A percentile compares a stretch with the other conserved stretches of the same genome.
Conservation (phyloP, 495 filamentous ascomycete genomes). For the Trypethelium eluteriae region DNA sequence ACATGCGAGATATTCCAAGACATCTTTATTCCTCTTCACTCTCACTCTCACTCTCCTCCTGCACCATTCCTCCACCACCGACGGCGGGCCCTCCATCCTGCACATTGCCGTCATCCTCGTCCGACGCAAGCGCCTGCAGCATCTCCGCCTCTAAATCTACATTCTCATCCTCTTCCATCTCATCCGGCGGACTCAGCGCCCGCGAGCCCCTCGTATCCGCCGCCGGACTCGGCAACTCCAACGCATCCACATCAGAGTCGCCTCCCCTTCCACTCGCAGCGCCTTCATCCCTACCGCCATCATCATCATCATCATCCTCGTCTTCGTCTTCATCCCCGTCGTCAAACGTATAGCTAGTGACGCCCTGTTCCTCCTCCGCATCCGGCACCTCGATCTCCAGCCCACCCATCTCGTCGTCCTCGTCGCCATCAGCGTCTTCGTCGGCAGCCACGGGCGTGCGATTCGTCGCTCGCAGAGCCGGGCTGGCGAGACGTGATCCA, state of each 20-base stretch:
- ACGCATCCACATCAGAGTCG: constrained; percentile 12
- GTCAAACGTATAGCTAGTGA: not conserved
- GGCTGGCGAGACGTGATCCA: constrained; percentile 10
- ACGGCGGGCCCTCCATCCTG: not conserved
- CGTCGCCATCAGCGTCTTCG: constrained; percentile 9
- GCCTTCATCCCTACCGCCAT: constrained; percentile 19
- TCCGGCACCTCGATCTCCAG: constrained; percentile 7
- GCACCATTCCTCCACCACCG: not conserved
- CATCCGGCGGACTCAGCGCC: constrained; percentile 10
- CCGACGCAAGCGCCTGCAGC: constrained; percentile 38
- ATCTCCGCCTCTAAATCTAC: constrained; percentile 14
- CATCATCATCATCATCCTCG: constrained; percentile 9
- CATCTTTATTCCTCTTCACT: constrained; percentile 10
- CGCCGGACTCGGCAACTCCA: constrained; percentile 13
- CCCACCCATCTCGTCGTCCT: constrained; percentile 6
- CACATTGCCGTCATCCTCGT: constrained; percentile 21
- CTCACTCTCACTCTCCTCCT: constrained; percentile 15
- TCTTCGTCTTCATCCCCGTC: constrained; percentile 11
- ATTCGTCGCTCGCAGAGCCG: constrained; percentile 6
- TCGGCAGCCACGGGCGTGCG: constrained; percentile 11
- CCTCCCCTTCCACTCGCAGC: constrained; percentile 8
- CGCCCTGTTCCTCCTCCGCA: constrained; percentile 4
- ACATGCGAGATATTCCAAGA: not conserved
- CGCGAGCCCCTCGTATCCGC: not conserved
- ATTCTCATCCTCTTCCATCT: constrained; percentile 9